Evolutionary conservation across 352 stramenopile genomes (phyloP).

Genomic region (Phytopythium sindhum): DNA sequence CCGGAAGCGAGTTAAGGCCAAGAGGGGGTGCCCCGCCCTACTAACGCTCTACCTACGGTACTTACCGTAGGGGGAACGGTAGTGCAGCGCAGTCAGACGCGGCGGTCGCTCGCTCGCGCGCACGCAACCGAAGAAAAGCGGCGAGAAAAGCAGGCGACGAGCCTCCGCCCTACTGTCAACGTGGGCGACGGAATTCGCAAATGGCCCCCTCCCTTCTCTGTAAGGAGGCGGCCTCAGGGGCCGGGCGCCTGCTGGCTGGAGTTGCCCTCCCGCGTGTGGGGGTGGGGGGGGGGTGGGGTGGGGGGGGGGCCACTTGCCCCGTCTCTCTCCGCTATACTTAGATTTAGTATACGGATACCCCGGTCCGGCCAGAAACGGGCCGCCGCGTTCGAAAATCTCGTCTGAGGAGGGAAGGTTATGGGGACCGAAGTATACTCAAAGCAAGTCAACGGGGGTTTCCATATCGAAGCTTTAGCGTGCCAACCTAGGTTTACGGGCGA

Average conservation of each 20-base stretch:
- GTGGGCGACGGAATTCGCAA: background rate
- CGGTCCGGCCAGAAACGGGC: background rate
- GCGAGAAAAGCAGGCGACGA: no score
- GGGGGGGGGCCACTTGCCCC: background rate
- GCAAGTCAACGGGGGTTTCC: background rate
- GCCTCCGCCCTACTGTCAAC: no score
- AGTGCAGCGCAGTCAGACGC: background rate
- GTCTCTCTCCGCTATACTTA: background rate
- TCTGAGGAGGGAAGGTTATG: background rate
- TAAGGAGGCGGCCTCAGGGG: no score
- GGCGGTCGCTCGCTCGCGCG: background rate
- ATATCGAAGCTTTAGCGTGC: background rate
- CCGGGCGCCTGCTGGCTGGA: no score
- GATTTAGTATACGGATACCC: background rate
- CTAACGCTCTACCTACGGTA: background rate
- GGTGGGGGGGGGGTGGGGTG: no score
- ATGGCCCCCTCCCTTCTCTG: background rate
- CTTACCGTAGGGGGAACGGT: no score
- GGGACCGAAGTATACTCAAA: background rate
- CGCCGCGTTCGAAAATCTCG: constrained; percentile 1
- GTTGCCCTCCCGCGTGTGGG: background rate
- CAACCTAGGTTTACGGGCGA: background rate
- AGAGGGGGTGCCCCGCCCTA: background rate
- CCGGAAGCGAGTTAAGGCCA: no score
- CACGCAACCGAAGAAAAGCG: background rate